Evolutionary conservation across 352 stramenopile species (phyloP), one percentile per base, ranked within the genome.

Genomic region (Phytopythium helicoides): DNA sequence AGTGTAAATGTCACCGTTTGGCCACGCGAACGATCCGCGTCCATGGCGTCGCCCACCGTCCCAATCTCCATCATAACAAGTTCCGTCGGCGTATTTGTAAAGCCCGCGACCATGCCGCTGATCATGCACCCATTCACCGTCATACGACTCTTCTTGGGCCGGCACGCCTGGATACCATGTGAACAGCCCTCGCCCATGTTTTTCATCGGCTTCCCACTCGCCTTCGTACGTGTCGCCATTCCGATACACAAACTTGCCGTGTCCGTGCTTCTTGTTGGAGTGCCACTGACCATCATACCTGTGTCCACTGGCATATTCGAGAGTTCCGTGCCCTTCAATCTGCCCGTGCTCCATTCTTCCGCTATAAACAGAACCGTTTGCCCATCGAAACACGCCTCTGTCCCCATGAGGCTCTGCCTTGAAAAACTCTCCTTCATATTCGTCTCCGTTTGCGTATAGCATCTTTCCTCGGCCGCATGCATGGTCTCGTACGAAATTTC

Each of bases 191-290:
- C 47, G 35, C 0, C 82, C 81, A 33, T 92, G 66, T 6, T 78
- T 71, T 9, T 65, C 66, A 47, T 94, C 83, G 26, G 67, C 42
- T 12, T 52, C 41, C 84, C 84, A 94, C 7, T 87, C 74, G 15
- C 87, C 89, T 1, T 75, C 54, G 39, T 95, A 96, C 15, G 79
- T 64, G 56, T 97, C 86, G 6, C 86, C 87, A 56, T 94, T 96
- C 10, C 70, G 67, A 51, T 90, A 96, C 8, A 50, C 44, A 46
- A 96, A 96, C 11, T 52, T 76, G 1, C 93, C 92, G 7, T 74
- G 61, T 0, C 93, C 93, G 38, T 97, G 64, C 37, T 86, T 87
- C 49, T 76, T 84, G 64, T 92, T 87, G 21, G 71, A 21, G 16
- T 55, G 26, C 81, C 84, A 94, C 12, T 76, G 25, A 0, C 84